Percentiles rank a stretch among this genome's conserved stretches.
Conservation (phyloP, 2,329 filamentous ascomycete genomes). For the Dactylonectria macrodidyma region DNA sequence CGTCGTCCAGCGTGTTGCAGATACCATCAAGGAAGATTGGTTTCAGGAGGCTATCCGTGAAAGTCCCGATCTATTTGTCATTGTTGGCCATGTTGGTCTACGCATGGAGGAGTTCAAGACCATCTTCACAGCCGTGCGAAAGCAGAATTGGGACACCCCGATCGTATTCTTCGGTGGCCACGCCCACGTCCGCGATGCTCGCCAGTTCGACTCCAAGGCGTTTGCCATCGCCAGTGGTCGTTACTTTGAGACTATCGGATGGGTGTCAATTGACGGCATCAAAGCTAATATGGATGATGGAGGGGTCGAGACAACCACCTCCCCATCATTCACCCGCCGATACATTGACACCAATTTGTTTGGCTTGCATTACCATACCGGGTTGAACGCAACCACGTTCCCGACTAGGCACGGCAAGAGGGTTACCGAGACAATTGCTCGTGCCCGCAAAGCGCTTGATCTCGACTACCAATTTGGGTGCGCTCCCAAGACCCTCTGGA, state of each 20-base stretch:
- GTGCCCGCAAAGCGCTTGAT: conserved; percentile 78
- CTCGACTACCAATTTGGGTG: conserved; percentile 87
- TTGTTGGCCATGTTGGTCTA: conserved; percentile 88
- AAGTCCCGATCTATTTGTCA: conserved; percentile 88
- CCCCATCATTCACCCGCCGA: conserved; percentile 77
- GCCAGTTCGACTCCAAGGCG: conserved; percentile 82
- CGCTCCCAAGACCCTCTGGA: conserved; percentile 85
- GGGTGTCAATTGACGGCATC: conserved; percentile 85
- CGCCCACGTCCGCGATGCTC: conserved; percentile 88
- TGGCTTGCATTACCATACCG: conserved; percentile 86
- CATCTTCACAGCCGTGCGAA: conserved; percentile 84
- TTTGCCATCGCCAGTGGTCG: conserved; percentile 88
- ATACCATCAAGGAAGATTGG: conserved; percentile 88
- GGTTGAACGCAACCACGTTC: conserved; percentile 80
- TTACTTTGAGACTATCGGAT: conserved; percentile 96
- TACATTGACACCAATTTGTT: conserved; percentile 97
- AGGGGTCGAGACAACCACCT: conserved; percentile 50
- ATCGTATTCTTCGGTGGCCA: conserved; percentile 96
- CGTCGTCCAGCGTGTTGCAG: conserved; percentile 82
- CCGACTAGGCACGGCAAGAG: conserved; percentile 81
- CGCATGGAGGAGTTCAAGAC: conserved; percentile 84
- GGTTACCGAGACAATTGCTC: conserved; percentile 78
- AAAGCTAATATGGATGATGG: conserved; percentile 50
- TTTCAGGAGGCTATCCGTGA: conserved; percentile 89
- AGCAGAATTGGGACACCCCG: conserved; percentile 82